Conservation (phyloP, 345 rosid species). For the Ceriops tagal region DNA sequence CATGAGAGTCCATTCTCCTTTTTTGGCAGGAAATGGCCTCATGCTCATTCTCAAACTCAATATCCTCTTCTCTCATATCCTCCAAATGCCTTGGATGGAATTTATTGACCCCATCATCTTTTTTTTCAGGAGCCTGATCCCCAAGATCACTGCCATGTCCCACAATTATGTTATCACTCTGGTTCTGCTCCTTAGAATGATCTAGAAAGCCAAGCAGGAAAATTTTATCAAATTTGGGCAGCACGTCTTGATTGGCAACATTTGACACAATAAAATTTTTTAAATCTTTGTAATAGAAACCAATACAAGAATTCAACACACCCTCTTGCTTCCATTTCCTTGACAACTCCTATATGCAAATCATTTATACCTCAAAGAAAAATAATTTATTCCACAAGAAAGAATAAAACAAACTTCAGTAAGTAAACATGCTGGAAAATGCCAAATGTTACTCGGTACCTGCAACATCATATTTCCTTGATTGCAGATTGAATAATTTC, state of each 20-base stretch:
- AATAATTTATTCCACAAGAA: not conserved
- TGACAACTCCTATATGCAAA: not conserved
- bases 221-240: not conserved
- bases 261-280: not conserved
- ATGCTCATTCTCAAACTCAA: conserved; percentile 28
- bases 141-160: not conserved
- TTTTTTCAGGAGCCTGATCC: conserved; percentile 11
- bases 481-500: conserved; percentile 34
- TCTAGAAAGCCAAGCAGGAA: conserved; percentile 25
- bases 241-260: not conserved
- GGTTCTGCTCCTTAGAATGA: conserved; percentile 15
- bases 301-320: conserved; percentile 2
- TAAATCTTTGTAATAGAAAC: not conserved
- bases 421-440: not conserved
- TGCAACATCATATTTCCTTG: conserved; percentile 25
- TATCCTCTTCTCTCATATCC: conserved; percentile 9
- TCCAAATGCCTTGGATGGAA: conserved; percentile 8
- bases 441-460: not conserved
- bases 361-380: not conserved
- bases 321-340: conserved; percentile 2
- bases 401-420: not conserved
- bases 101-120: conserved; percentile 6
- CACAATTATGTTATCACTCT: conserved; percentile 10
- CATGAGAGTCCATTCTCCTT: conserved; percentile 40
- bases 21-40: conserved; percentile 32